Base-by-base conservation (phyloP, 73 alveolate genomes). In the Uronychia setigera region DNA sequence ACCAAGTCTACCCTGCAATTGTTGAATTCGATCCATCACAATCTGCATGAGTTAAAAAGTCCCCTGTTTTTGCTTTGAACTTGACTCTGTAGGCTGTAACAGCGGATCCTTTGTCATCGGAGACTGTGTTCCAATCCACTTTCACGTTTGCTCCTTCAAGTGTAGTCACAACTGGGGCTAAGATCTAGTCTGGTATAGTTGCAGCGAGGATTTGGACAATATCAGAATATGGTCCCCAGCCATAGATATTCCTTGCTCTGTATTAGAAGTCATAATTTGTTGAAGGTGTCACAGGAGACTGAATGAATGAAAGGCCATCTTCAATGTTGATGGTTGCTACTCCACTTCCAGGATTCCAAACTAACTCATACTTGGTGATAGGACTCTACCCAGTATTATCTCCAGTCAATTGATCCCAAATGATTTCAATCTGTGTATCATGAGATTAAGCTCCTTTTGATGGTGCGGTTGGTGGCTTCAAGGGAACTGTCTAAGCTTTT, bases 391-490 rank as follows among this genome's bases (percentile, higher is more conserved):
- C 94, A 26, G 33, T 81, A 9, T 31, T 27, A 29, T 34, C 32
- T 25, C 58, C 81, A 13, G 32, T 32, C 26, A 90, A 29, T 1
- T 76, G 29, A 31, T 26, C 80, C 95, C 95, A 90, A 0, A 35
- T 76, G 25, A 90, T 86, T 59, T 85, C 90, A 14, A 90, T 26
- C 34, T 59, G 60, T 11, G 84, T 29, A 32, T 76, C 82, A 29
- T 60, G n/a, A 9, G 95, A 34, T 35, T 33, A 1, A 9, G 83
- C 13, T n/a, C 95, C 95, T 80, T 88, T 79, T 35, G 60, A 1
- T 35, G 95, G 95, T 0, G 86, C 29, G 28, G 80, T 9, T 5
- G 91, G 9, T 33, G 95, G 95, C 32, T 59, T 79, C 13, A 34
- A 76, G 0, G 95, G 95, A 0, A 31, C 60, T n/a, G 83, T 60